Base-by-base conservation (phyloP, 352 stramenopile genomes). In the Phytophthora multivora region DNA sequence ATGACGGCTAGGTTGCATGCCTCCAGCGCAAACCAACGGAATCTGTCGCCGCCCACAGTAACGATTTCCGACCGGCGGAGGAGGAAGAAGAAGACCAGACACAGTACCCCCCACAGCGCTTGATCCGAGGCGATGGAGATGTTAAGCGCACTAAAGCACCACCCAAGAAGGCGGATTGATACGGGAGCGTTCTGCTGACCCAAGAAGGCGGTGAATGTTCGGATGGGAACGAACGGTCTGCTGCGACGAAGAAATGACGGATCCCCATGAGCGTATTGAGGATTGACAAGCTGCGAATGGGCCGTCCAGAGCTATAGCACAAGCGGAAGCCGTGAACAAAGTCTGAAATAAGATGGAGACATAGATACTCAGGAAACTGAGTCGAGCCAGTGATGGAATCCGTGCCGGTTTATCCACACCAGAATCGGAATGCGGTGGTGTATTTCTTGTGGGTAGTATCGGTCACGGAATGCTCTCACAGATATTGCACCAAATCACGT, bases 11-110 rank as follows among this genome's bases (percentile, higher is more conserved):
- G 9, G 12, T 40, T 12, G 35, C 2, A 40, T 40, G 12, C 10
- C 3, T 16, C 18, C 35, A 40, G 35, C 2, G 35, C 35, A 40
- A 40, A 40, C 35, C 35, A 40, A 5, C 35, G 13, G 13, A 19
- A 19, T 12, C 18, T 40, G 35, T 16, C 35, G 6, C 13, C 35
- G 5, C 35, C 35, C 10, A n/a, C 11, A 5, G 35, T 2, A 5
- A 19, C 35, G 41, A 60, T 52, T 11, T 60, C 52, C 12, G 42
- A 60, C 3, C 19, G 21, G 12, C 30, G 43, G 23, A 60, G 13
- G 25, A 52, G 31, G 52, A 65, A 59, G 25, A 65, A 65, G 40
- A 64, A 64, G 1, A 30, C 9, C 46, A 64, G 5, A 31, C 38
- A 39, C 55, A 50, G 45, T 19, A 47, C 46, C 38, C 33, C 55